These are phyloP conservation scores for Cryptomeria japonica DNA, from an alignment of 75 land plant species.

Conservation along the genomic window DNA sequence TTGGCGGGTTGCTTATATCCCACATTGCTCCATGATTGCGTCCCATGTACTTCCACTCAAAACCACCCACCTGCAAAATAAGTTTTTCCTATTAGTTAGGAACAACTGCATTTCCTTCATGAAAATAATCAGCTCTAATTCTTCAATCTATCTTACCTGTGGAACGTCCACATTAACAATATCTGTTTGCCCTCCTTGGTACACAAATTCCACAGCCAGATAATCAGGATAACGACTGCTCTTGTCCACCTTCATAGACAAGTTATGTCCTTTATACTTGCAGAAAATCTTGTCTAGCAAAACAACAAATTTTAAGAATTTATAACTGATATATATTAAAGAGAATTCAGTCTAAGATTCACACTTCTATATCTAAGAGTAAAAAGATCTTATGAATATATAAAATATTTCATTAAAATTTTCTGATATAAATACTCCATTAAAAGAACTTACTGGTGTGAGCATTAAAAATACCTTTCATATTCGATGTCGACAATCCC, in stretches of 20 bases:
- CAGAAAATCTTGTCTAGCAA: conserved; percentile 43
- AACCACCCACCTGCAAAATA: neutral
- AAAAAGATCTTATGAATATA: no score
- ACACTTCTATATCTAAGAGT: no score
- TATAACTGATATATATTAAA: no score
- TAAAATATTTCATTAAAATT: no score
- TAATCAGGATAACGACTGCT: conserved; percentile 44
- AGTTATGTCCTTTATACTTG: conserved; percentile 40
- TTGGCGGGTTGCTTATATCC: neutral
- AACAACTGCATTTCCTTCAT: neutral
- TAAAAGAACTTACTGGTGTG: no score
- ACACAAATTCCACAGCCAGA: conserved; percentile 47
- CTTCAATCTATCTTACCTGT: conserved; percentile 18
- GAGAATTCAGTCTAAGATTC: no score
- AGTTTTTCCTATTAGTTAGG: no score
- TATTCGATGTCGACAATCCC: conserved; percentile 58
- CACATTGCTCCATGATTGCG: neutral
- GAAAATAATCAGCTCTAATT: neutral
- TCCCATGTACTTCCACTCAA: neutral
- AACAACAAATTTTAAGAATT: neutral
- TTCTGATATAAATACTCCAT: no score
- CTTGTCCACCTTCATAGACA: conserved; percentile 54
- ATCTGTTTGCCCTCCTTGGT: conserved; percentile 72
- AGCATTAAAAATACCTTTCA: conserved; percentile 28
- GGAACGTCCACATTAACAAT: conserved; percentile 57